These are phyloP conservation scores for Peniophora sp. DNA, from an alignment of 1,284 basidiomycete genomes.

Conservation along the genomic window DNA sequence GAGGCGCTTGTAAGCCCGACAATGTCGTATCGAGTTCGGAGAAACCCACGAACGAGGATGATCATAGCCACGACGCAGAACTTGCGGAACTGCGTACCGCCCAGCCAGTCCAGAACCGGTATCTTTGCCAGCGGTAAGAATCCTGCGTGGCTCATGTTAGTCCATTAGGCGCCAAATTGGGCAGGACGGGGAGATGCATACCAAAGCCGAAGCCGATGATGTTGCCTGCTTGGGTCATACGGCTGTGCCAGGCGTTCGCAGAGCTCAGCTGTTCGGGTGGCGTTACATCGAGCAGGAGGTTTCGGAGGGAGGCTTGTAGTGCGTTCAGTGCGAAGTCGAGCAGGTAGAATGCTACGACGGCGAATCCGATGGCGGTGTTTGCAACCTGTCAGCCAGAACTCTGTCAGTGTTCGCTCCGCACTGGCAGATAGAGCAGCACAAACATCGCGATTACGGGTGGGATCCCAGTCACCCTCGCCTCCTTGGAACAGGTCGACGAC, in stretches of 20 bases:
- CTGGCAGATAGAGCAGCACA: constrained; percentile 13
- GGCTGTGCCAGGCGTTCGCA: constrained; percentile 97
- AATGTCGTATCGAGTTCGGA: not conserved
- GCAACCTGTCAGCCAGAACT: constrained; percentile 37
- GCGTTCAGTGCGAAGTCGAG: constrained; percentile 95
- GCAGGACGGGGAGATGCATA: constrained; percentile 22
- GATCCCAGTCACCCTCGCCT: constrained; percentile 88
- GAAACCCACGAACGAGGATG: constrained; percentile 39
- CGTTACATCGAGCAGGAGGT: constrained; percentile 85
- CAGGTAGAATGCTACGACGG: constrained; percentile 88
- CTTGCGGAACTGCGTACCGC: constrained; percentile 92
- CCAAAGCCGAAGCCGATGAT: constrained; percentile 89
- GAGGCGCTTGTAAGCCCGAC: not conserved
- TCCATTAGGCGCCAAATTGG: too few relatives aligned
- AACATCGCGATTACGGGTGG: constrained; percentile 56
- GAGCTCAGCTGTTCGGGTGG: constrained; percentile 82
- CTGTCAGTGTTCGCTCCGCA: not conserved
- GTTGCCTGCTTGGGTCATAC: constrained; percentile 93
- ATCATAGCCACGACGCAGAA: constrained; percentile 84
- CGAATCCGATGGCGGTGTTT: constrained; percentile 73
- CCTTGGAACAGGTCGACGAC: constrained; percentile 74
- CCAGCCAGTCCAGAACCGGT: constrained; percentile 72
- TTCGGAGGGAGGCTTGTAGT: constrained; percentile 86
- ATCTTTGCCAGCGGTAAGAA: constrained; percentile 78
- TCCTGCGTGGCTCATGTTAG: constrained; percentile 37